Conservation (phyloP, 2,329 filamentous ascomycete species). For the Colletotrichum sp. region DNA sequence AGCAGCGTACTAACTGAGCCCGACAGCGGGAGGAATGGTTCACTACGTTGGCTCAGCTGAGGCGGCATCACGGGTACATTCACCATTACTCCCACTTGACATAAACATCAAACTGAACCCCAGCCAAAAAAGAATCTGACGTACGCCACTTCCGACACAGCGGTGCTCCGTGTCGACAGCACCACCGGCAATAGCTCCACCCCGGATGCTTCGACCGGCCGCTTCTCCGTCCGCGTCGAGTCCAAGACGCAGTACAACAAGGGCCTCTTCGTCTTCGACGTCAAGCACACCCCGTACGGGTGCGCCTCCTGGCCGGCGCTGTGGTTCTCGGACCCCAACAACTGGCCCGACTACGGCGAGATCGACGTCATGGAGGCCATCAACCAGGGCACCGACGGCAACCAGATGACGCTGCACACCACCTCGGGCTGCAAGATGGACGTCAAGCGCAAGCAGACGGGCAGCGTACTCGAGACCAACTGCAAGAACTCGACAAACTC, state of each 20-base stretch:
- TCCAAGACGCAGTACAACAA: conserved; percentile 64
- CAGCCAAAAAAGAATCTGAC: conserved; percentile 62
- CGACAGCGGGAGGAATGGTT: conserved; percentile 51
- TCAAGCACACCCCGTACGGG: conserved; percentile 67
- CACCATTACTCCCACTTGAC: neutral
- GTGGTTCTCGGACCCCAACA: conserved; percentile 65
- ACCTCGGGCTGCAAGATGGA: conserved; percentile 55
- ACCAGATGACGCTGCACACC: conserved; percentile 67
- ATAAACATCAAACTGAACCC: neutral
- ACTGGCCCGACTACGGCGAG: conserved; percentile 70
- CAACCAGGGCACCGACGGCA: conserved; percentile 59
- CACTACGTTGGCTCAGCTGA: conserved; percentile 54
- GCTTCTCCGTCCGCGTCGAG: conserved; percentile 67
- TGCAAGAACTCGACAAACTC: conserved; percentile 56
- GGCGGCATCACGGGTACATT: conserved; percentile 46
- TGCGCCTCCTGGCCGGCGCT: conserved; percentile 71
- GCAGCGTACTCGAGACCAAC: conserved; percentile 42
- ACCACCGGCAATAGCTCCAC: conserved; percentile 50
- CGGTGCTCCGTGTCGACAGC: conserved; percentile 67
- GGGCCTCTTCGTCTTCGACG: conserved; percentile 73
- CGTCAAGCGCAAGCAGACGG: conserved; percentile 59
- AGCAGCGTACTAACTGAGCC: neutral
- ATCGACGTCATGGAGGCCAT: conserved; percentile 67
- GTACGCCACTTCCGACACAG: conserved; percentile 54
- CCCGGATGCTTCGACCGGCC: conserved; percentile 61